Conservation (phyloP, 2,329 filamentous ascomycete genomes). For the Cladosporium sphaerospermum region DNA sequence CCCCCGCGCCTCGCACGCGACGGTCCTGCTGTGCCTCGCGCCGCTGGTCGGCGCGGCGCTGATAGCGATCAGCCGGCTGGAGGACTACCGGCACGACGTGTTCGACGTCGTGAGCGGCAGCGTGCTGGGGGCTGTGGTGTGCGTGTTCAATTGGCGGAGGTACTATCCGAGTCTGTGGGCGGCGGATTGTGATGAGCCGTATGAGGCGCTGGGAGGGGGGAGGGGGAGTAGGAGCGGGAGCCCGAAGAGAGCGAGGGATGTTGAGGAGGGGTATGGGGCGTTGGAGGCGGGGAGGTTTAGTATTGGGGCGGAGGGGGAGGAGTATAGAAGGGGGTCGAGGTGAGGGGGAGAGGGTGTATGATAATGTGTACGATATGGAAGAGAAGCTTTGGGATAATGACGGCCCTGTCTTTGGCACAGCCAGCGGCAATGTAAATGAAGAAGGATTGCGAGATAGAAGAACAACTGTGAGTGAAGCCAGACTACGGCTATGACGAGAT, state of each 20-base stretch:
- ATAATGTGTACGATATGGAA: not conserved
- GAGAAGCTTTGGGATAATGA: too few relatives aligned
- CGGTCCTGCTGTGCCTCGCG: constrained; percentile 48
- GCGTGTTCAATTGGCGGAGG: constrained; percentile 54
- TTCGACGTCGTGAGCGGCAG: constrained; percentile 55
- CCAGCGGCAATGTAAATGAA: too few relatives aligned
- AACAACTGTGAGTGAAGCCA: too few relatives aligned
- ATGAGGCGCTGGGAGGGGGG: constrained; percentile 31
- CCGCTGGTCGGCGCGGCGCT: constrained; percentile 53
- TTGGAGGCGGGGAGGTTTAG: constrained; percentile 8
- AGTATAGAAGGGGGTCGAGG: constrained; percentile 6
- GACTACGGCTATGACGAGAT: too few relatives aligned
- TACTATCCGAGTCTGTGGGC: constrained; percentile 53
- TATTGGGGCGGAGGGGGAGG: constrained; percentile 13
- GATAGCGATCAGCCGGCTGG: constrained; percentile 56
- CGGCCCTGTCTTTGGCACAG: too few relatives aligned
- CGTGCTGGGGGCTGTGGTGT: constrained; percentile 48
- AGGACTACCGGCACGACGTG: constrained; percentile 60
- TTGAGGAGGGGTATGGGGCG: constrained; percentile 10
- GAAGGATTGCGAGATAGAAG: too few relatives aligned
- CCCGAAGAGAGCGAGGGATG: constrained; percentile 1
- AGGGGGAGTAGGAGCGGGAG: not conserved
- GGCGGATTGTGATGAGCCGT: constrained; percentile 47
- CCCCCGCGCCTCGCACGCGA: constrained; percentile 51
- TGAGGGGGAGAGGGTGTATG: not conserved